Base-by-base conservation (phyloP, 352 stramenopile genomes). In the Globisporangium nodosum region DNA sequence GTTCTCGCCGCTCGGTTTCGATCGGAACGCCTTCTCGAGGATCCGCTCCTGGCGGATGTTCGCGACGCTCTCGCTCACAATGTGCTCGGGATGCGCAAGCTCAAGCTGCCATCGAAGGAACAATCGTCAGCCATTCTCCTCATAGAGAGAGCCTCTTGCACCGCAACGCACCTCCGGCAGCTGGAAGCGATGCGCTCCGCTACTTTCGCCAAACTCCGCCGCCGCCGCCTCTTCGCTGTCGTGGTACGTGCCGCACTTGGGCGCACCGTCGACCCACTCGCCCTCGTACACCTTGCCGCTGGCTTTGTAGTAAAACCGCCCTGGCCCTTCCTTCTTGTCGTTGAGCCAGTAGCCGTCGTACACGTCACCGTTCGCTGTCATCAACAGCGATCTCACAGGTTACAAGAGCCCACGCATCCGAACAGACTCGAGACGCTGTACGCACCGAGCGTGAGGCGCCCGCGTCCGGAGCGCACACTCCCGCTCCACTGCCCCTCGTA, bases 271-370 rank as follows among this genome's bases (percentile, higher is more conserved):
- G 15, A 87, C 80, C 90, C 90, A 97, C 64, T 96, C 85, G 37
- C 87, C 90, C 69, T 96, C 83, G 70, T 96, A 96, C 49, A 92
- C 71, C 54, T 93, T 93, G 51, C 76, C 67, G 8, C 83, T 95
- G 3, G 69, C 74, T 58, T 86, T 88, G 68, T 95, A 97, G 68
- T 84, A 87, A 60, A 84, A 96, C 37, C 78, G 68, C 21, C 90
- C 88, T 4, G 81, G 74, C 0, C 88, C 87, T 82, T 97, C 81
- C 64, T 96, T 96, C 58, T 91, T 84, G 71, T 94, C 89, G 51
- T 93, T 71, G 4, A 89, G 56, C 81, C 88, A 96, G 52, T 92
- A 81, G 45, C 86, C 88, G 46, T 97, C 85, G 61, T 96, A 96
- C 0, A 76, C 64, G 70, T 94, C 88, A 5, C 88, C 87, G 65